Percentiles rank a stretch among this genome's conserved stretches.
Evolutionary conservation across 805 yeast genomes (phyloP).

Genomic region (Wickerhamiella nectarea): DNA sequence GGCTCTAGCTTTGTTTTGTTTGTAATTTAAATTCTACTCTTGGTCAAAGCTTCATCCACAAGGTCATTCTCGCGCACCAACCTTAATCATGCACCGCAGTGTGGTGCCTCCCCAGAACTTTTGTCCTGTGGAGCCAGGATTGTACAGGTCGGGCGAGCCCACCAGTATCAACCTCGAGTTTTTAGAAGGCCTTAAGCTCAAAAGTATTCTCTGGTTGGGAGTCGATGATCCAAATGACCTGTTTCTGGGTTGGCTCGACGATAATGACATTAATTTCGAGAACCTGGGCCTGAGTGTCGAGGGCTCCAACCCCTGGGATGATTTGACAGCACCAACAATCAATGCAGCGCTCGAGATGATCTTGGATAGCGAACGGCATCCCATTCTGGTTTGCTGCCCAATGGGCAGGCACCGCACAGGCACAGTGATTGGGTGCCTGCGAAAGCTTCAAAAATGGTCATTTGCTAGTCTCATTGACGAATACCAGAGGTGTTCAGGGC

Average conservation of each 20-base stretch:
- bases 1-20: too few species aligned
- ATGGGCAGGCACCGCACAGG: conserved; percentile 99
- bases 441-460: conserved; percentile 96
- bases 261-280: conserved; percentile 56
- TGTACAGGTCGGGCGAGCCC: conserved; percentile 90
- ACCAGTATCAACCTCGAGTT: conserved; percentile 86
- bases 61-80: not conserved
- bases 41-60: too few species aligned
- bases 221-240: conserved; percentile 91
- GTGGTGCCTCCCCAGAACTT: conserved; percentile 85
- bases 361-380: conserved; percentile 59
- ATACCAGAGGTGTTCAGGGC: conserved; percentile 84
- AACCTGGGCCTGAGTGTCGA: conserved; percentile 75
- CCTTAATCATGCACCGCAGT: not conserved
- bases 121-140: conserved; percentile 79
- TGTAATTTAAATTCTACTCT: too few species aligned
- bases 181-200: conserved; percentile 54
- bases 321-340: conserved; percentile 70
- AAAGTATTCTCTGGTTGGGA: conserved; percentile 85
- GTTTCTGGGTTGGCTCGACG: conserved; percentile 66
- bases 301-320: conserved; percentile 92
- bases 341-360: conserved; percentile 66
- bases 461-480: conserved; percentile 90
- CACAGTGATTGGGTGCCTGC: conserved; percentile 84
- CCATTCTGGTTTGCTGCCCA: conserved; percentile 85